A percentile compares a stretch with the other conserved stretches of the same genome.
phyloP scores from a whole-genome alignment of 306 rosid species.

The Morella rubra region DNA sequence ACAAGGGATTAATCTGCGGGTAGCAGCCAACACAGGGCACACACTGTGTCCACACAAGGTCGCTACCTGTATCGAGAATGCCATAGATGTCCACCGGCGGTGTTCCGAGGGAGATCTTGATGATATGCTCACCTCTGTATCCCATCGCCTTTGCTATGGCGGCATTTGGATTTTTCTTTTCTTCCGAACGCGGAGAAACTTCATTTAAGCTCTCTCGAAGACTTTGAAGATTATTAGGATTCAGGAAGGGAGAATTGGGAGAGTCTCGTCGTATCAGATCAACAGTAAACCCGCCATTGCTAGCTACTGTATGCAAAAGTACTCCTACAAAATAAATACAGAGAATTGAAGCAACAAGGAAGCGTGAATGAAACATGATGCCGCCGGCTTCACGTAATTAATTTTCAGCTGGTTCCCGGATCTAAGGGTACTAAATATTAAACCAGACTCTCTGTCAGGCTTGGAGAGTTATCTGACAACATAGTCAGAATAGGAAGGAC shows the following conservation, averaged over 20 bases:
- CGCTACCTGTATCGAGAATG: conserved; percentile 62
- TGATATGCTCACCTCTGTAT: conserved; percentile 51
- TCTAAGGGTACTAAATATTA: no score
- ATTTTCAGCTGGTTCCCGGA: no score
- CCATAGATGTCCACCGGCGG: conserved; percentile 59
- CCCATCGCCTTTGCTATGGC: conserved; percentile 11
- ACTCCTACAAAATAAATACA: conserved; percentile 16
- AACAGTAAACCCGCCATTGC: conserved; percentile 35
- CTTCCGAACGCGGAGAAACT: neutral
- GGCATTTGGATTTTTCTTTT: neutral
- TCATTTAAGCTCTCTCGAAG: neutral
- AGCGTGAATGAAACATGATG: conserved; percentile 5
- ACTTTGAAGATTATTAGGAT: neutral
- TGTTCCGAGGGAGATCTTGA: conserved; percentile 52
- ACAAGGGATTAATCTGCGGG: conserved; percentile 43
- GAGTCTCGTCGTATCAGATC: conserved; percentile 32
- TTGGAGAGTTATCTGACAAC: no score
- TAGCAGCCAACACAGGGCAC: conserved; percentile 45
- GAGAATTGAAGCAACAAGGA: conserved; percentile 19
- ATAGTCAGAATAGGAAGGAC: no score
- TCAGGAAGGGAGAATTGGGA: conserved; percentile 29
- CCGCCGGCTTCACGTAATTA: no score
- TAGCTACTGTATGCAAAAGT: conserved; percentile 27
- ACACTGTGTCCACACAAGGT: conserved; percentile 62
- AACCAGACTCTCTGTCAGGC: no score